Evolutionary conservation across 106 monocot genomes (phyloP), one percentile per base, ranked within the genome.

Genomic region (Amphibolis antarctica): DNA sequence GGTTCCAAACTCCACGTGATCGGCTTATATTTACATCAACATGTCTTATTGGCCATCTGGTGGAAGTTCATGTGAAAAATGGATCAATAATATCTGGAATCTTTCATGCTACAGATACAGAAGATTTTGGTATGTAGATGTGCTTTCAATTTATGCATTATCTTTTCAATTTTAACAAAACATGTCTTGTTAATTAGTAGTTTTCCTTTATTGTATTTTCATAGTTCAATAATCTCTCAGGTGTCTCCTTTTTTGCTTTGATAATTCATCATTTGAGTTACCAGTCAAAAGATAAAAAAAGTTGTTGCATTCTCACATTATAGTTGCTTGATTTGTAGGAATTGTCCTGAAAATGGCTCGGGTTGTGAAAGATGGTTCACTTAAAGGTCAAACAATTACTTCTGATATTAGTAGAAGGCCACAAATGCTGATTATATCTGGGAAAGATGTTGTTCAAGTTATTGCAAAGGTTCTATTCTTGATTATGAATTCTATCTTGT

Each of bases 1-100:
- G 63, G 4, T 18, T 53, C 55, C 64, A 14, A 14, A 68, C 77
- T 65, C 72, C 86, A 59, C 71, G 71, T 61, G 96, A 98, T 75
- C 79, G 96, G 12, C 59, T 98, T 65, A 81, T 77, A 63, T 98
- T 78, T 79, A 63, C 82, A 15, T 64, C 72, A 20, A 52, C 86
- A 42, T 81, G 69, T 74, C 86, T 98, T 75, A 68, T 87, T 71
- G 96, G 96, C 43, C 81, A 77, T 22, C 42, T 11, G 20, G 89
- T 98, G 12, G 96, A 98, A 59, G 90, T 90, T 28, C 82, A 82
- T 76, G 86, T 98, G 63, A 84, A 78, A 80, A 85, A 98, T 84
- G 96, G 96, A 57, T 98, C 86, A 42, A 22, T 85, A 36, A 71
- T 90, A 12, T 86, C 96, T 65, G 96, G 96, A 75, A 87, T 90